Evolutionary conservation across 2,329 filamentous ascomycete species (phyloP), one percentile per base, ranked within the genome.

Genomic region (Epichloe elymi): DNA sequence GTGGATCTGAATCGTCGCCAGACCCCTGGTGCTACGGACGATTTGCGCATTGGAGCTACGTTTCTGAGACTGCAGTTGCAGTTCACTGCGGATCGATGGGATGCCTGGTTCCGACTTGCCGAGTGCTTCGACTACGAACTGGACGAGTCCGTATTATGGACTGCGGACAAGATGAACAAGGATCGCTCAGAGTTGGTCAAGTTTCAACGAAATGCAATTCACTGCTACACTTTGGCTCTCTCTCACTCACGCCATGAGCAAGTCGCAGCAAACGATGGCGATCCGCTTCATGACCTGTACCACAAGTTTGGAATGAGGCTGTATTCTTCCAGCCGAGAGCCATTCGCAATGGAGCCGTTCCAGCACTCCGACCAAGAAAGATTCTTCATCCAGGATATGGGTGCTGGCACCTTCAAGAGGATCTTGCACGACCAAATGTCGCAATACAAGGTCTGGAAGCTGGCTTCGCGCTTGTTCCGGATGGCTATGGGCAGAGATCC

Each of bases 111-210:
- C 64, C 80, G 88, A 12, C 76, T 95, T 23, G 89, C 85, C 0
- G 88, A 95, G 64, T 88, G 86, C 46, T 90, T 88, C 60, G 89
- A 95, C 65, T 85, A 87, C 48, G 88, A 94, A 59, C 72, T 95
- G 14, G 89, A 95, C 55, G 89, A 95, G 65, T 80, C 83, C 6
- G 86, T 94, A 5, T 79, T 90, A 5, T 95, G 89, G 89, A 86
- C 84, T 19, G 86, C 88, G 1, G 88, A 95, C 58, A 95, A 94
- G 66, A 83, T 95, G 68, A 95, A 95, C 67, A 91, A 86, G 63
- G 84, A 85, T 59, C 82, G 85, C 51, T 70, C 73, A 4, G 88
- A 94, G 52, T 68, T 95, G 43, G 77, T 88, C 23, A 81, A 80
- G 48, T 78, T 86, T 54, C 88, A 95, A 64, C 80, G 88, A 35